These are phyloP conservation scores for Excoecaria cochinchinensis DNA, from an alignment of 345 rosid genomes.

Conservation along the genomic window DNA sequence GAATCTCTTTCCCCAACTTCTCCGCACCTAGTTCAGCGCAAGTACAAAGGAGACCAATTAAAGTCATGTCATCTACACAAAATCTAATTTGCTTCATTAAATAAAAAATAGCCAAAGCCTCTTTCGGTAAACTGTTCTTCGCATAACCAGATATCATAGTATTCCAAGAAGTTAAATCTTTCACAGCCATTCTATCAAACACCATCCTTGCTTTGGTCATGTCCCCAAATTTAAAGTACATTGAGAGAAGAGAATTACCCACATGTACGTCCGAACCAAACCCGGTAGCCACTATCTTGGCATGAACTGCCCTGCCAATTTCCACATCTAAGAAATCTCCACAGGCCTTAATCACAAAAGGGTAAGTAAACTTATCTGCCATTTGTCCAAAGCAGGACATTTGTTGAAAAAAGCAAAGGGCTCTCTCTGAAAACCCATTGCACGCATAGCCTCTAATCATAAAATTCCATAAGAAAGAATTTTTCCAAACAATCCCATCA, in stretches of 20 bases:
- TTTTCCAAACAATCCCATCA: conserved; percentile 24
- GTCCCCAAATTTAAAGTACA: conserved; percentile 23
- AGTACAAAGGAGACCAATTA: conserved; percentile 22
- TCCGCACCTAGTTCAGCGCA: conserved; percentile 13
- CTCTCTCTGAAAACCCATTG: conserved; percentile 13
- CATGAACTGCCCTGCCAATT: conserved; percentile 22
- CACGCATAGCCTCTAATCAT: conserved; percentile 33
- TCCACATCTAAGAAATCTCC: conserved; percentile 24
- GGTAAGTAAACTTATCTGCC: conserved; percentile 26
- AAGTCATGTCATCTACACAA: conserved; percentile 20
- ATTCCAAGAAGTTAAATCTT: conserved; percentile 33
- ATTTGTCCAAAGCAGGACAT: conserved; percentile 20
- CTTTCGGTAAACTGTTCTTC: conserved; percentile 17
- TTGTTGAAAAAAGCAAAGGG: conserved; percentile 21
- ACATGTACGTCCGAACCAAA: conserved; percentile 20
- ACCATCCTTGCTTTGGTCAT: conserved; percentile 8
- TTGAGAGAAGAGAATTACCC: conserved; percentile 23
- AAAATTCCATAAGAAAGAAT: conserved; percentile 33
- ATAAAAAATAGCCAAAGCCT: conserved; percentile 10
- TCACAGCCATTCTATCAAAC: conserved; percentile 32
- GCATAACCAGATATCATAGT: conserved; percentile 23
- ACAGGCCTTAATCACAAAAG: conserved; percentile 31
- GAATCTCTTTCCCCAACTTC: conserved; percentile 23
- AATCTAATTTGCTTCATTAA: conserved; percentile 17
- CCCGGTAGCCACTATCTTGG: conserved; percentile 21